Evolutionary conservation across 805 yeast species (phyloP).

Genomic region (Metahyphopichia silvanorum): DNA sequence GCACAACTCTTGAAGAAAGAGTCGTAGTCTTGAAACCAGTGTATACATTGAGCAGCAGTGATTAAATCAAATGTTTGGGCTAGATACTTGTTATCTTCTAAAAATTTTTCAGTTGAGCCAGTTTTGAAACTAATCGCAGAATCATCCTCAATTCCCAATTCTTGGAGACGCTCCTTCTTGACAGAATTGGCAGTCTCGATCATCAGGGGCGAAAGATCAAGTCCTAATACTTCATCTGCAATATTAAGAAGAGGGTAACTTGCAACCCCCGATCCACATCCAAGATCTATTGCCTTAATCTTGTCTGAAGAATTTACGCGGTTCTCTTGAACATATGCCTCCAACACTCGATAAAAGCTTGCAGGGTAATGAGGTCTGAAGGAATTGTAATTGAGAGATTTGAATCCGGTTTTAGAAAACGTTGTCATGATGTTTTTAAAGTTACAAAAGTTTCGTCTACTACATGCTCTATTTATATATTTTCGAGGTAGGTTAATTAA

Average conservation of each 20-base stretch:
- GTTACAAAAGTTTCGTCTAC: background rate
- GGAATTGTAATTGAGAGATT: slow-evolving; percentile 31
- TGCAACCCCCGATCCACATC: slow-evolving; percentile 57
- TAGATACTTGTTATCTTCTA: slow-evolving; percentile 11
- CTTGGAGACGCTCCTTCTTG: slow-evolving; percentile 16
- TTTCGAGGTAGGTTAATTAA: background rate
- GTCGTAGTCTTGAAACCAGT: slow-evolving; percentile 39
- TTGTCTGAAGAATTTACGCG: slow-evolving; percentile 14
- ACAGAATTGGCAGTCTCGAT: slow-evolving; percentile 38
- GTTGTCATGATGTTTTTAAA: slow-evolving; percentile 22
- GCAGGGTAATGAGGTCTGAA: slow-evolving; percentile 43
- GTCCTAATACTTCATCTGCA: slow-evolving; percentile 37
- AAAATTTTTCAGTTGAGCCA: slow-evolving; percentile 32
- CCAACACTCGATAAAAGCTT: slow-evolving; percentile 29
- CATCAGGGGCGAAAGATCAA: slow-evolving; percentile 50
- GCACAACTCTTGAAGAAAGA: slow-evolving; percentile 26
- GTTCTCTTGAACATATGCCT: slow-evolving; percentile 22
- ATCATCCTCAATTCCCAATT: slow-evolving; percentile 20
- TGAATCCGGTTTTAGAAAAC: slow-evolving; percentile 29
- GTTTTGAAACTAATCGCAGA: slow-evolving; percentile 25
- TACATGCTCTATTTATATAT: background rate
- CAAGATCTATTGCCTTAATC: slow-evolving; percentile 35
- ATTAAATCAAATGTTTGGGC: slow-evolving; percentile 29
- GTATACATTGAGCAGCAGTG: slow-evolving; percentile 42
- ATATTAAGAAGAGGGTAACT: slow-evolving; percentile 41